Base-by-base conservation (phyloP, 768 basidiomycete genomes). In the Trametes maxima region DNA sequence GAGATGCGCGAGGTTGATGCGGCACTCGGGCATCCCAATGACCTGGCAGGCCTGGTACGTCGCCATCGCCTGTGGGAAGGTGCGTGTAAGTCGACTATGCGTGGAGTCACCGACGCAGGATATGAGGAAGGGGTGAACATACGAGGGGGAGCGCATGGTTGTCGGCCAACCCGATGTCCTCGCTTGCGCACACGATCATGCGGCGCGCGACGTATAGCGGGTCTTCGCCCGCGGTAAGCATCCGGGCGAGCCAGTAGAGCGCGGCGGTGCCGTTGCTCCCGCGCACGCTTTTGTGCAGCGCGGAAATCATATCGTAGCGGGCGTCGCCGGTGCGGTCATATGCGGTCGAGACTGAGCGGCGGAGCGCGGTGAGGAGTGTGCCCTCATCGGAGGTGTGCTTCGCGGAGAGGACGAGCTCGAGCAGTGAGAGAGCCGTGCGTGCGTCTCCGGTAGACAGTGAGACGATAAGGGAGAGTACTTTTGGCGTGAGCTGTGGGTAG, bases 201-300 rank as follows among this genome's bases (percentile, higher is more conserved):
- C 90, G 79, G 37, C 90, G 78, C 6, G 85, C 87, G 59, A 93
- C 81, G 66, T 83, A 94, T 48, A 92, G 66, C 3, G 92, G 89
- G 72, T 94, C 92, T 71, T 93, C 92, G 19, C 91, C 92, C 25
- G 83, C 87, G 37, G 78, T 81, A 36, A 93, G 77, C 92, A 93
- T 93, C 51, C 90, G 82, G 11, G 92, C 91, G 21, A 95, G 79
- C 91, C 92, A 95, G 71, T 94, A 95, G 78, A 94, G 75, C 6
- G 92, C 92, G 0, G 91, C 93, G 67, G 80, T 80, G 6, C 85
- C 85, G 63, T 93, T 85, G 57, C 85, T 84, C 8, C 91, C 93
- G 36, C 93, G 82, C 36, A 94, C 82, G 59, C 85, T 85, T 73
- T 95, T 95, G 75, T 95, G 92, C 65, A 94, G 76, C 2, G 89